Base-by-base conservation (phyloP, 352 stramenopile genomes). In the Pythium rhizo-oryzae region DNA sequence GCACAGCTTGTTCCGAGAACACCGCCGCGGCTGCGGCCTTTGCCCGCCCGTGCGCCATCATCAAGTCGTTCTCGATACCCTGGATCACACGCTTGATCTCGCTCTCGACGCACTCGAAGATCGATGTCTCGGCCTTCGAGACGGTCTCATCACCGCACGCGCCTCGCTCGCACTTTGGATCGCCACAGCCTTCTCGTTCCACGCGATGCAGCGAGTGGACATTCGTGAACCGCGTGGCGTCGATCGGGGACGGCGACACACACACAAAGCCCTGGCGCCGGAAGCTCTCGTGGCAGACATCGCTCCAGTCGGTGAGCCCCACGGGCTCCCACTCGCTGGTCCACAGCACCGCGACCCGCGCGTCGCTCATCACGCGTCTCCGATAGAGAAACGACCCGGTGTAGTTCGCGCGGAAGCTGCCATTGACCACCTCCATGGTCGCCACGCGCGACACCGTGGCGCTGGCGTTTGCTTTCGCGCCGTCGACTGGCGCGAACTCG, bases 181-280 rank as follows among this genome's bases (percentile, higher is more conserved):
- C 53, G 21, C 54, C 62, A 24, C 62, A 69, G 9, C 24, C 46
- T 23, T 62, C 53, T 12, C 62, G 62, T 24, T 63, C 53, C n/a
- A 69, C n/a, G 12, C 62, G 62, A 52, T 63, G 15, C n/a, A 69
- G 56, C 8, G 47, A 41, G 12, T 63, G 62, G 2, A 63, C 43
- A 21, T 18, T 53, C 35, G 60, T 43, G 13, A 58, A 39, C 15
- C 50, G 30, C 4, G 9, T 21, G 1, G 15, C 28, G 24, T 59
- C 53, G n/a, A 18, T 39, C 1, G n/a, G 24, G 12, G 43, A 69
- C 9, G 53, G 62, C 12, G 16, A 46, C 5, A 63, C 3, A 44
- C 46, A 37, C 30, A 69, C 46, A 53, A 69, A 59, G 9, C 62
- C 62, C 18, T 63, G 24, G 7, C 62, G 62, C 2, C 53, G 51